phyloP scores from a whole-genome alignment of 2,329 filamentous ascomycete genomes.

The Fonsecaea multimorphosa region DNA sequence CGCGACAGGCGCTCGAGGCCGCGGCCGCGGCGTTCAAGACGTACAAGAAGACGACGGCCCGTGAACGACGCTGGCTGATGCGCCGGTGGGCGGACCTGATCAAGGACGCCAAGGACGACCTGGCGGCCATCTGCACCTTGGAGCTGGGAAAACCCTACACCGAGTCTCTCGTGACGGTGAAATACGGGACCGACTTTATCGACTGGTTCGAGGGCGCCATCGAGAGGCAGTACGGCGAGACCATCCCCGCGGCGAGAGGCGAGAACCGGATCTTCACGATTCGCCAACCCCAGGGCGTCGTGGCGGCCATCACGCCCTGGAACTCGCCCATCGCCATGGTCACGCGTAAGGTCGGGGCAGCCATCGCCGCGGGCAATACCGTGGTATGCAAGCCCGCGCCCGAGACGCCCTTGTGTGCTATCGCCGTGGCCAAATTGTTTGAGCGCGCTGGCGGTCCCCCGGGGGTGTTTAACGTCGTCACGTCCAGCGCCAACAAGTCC shows the following conservation, averaged over 20 bases:
- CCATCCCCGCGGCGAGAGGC: slow-evolving; percentile 65
- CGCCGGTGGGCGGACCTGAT: slow-evolving; percentile 71
- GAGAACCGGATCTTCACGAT: slow-evolving; percentile 79
- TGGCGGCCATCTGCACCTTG: slow-evolving; percentile 59
- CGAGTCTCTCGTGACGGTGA: slow-evolving; percentile 56
- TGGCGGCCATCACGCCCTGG: slow-evolving; percentile 84
- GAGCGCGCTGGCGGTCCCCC: slow-evolving; percentile 44
- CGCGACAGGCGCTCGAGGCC: slow-evolving; percentile 72
- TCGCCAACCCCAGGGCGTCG: slow-evolving; percentile 84
- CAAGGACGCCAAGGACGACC: slow-evolving; percentile 67
- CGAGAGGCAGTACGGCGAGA: slow-evolving; percentile 55
- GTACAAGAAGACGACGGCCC: slow-evolving; percentile 65
- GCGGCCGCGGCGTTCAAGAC: slow-evolving; percentile 72
- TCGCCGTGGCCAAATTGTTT: slow-evolving; percentile 43
- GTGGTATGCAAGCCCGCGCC: slow-evolving; percentile 48
- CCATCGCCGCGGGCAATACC: slow-evolving; percentile 48
- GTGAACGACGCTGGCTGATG: slow-evolving; percentile 67
- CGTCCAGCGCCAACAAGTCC: slow-evolving; percentile 71
- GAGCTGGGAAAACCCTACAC: slow-evolving; percentile 65
- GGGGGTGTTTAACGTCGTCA: slow-evolving; percentile 45
- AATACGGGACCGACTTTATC: slow-evolving; percentile 57
- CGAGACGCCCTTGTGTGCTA: slow-evolving; percentile 45
- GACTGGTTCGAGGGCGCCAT: slow-evolving; percentile 61
- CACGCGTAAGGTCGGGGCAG: slow-evolving; percentile 44
- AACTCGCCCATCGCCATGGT: slow-evolving; percentile 84